These are phyloP conservation scores for Crithidia fasciculata DNA, from an alignment of 208 protist genomes.

Conservation along the genomic window DNA sequence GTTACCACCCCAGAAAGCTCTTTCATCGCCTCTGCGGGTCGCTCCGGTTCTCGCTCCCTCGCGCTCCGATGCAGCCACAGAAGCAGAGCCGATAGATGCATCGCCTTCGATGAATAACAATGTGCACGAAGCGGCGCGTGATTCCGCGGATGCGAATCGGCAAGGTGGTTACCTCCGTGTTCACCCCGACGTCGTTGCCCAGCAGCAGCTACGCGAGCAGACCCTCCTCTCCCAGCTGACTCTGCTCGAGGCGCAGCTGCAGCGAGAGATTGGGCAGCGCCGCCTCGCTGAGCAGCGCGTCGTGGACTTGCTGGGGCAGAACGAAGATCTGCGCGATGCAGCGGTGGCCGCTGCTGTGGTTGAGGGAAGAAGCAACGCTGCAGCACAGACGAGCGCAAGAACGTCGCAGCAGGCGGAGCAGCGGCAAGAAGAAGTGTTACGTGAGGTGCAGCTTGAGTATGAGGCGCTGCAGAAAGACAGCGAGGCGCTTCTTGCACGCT, in stretches of 20 bases:
- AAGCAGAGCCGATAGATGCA: too few species aligned
- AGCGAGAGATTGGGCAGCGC: constrained; percentile 11
- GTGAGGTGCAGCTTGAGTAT: constrained; percentile 6
- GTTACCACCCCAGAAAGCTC: too few species aligned
- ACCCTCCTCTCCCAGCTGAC: constrained; percentile 20
- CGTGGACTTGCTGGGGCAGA: constrained; percentile 7
- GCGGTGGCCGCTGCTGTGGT: not conserved
- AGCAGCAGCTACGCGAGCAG: constrained; percentile 30
- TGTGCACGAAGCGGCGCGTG: too few species aligned
- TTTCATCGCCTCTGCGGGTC: too few species aligned
- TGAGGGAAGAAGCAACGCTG: too few species aligned
- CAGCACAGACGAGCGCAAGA: too few species aligned
- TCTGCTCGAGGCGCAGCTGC: not conserved
- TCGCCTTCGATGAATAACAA: too few species aligned
- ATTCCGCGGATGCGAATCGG: too few species aligned
- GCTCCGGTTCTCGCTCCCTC: too few species aligned
- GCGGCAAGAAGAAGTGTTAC: not conserved
- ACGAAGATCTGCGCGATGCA: not conserved
- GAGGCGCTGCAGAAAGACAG: constrained; percentile 11
- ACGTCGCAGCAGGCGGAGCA: not conserved
- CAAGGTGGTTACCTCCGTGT: not conserved
- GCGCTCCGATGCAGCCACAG: too few species aligned
- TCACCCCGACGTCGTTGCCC: constrained; percentile 16
- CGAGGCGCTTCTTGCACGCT: not conserved
- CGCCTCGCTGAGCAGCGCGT: constrained; percentile 14